phyloP scores from a whole-genome alignment of 805 yeast species.

The Millerago galiae region DNA sequence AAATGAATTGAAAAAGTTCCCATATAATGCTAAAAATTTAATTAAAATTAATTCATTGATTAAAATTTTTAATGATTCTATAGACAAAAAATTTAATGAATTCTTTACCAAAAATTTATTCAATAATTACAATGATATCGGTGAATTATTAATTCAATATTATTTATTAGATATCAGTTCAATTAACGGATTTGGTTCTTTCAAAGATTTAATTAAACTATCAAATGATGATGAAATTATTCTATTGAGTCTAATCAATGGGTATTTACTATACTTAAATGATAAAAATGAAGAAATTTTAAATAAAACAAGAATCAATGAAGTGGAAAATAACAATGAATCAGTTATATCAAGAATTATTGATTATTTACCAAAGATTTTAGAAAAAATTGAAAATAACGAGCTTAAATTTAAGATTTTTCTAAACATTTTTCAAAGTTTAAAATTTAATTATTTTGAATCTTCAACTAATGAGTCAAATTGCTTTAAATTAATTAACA shows the following conservation, averaged over 20 bases:
- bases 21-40: constrained; percentile 25
- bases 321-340: constrained; percentile 9
- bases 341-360: constrained; percentile 12
- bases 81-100: constrained; percentile 2
- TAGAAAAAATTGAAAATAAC: constrained; percentile 12
- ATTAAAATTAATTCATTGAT: constrained; percentile 26
- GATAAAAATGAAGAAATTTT: constrained; percentile 5
- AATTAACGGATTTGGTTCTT: constrained; percentile 22
- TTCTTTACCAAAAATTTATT: constrained; percentile 29
- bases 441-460: constrained; percentile 17
- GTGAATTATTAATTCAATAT: constrained; percentile 36
- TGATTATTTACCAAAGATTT: constrained; percentile 6
- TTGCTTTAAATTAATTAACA: constrained; percentile 7
- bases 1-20: constrained; percentile 22
- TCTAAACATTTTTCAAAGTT: constrained; percentile 14
- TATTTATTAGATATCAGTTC: constrained; percentile 39
- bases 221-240: constrained; percentile 19
- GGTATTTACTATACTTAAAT: constrained; percentile 23
- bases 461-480: constrained; percentile 13
- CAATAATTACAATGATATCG: constrained; percentile 14
- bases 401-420: constrained; percentile 11
- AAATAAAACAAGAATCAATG: constrained; percentile 7
- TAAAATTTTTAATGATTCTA: constrained; percentile 26
- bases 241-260: constrained; percentile 35
- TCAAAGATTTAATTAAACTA: constrained; percentile 28